Evolutionary conservation across 805 yeast species (phyloP), one percentile per base, ranked within the genome.

Genomic region (Starmerella stigmatis): DNA sequence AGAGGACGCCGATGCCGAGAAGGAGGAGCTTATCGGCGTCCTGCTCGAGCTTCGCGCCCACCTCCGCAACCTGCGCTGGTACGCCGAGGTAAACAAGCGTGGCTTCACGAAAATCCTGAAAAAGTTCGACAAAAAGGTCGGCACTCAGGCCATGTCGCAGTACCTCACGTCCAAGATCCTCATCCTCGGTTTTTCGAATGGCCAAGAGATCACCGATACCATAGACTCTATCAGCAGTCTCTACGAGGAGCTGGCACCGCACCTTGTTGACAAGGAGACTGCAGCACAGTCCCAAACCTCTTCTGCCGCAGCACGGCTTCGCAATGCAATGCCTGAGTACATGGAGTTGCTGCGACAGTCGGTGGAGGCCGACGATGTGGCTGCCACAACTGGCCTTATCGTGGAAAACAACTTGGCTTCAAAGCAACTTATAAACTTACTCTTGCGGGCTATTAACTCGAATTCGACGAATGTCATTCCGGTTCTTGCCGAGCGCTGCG

Each of bases 51-150:
- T 86, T 44, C 72, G 94, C 38, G 71, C 81, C 15, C 76, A 77
- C 48, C 75, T 82, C 50, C 71, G 96, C 46, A 86, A 86, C 62
- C 69, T 88, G 59, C 86, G 84, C 61, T 89, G 96, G 95, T 88
- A 75, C 61, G 94, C 94, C 20, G 96, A 89, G 59, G 74, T 88
- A 56, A 88, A 88, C 67, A 84, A 81, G 59, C 77, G 94, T 49
- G 97, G 95, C 0, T 83, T 86, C 55, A 74, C 78, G 44, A 88
- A 88, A 66, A 89, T 89, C 52, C 68, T 89, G 58, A 88, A 88
- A 66, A 88, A 88, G 51, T 58, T 88, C 55, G 96, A 89, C 63
- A 89, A 89, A 67, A 86, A 86, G 61, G 68, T 74, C 22, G 81
- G 82, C 6, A 74, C 82, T 0, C 61, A 63, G 43, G 72, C 73